These are phyloP conservation scores for Blastobotrys illinoisensis DNA, from an alignment of 1,139 yeast genomes.

Conservation along the genomic window DNA sequence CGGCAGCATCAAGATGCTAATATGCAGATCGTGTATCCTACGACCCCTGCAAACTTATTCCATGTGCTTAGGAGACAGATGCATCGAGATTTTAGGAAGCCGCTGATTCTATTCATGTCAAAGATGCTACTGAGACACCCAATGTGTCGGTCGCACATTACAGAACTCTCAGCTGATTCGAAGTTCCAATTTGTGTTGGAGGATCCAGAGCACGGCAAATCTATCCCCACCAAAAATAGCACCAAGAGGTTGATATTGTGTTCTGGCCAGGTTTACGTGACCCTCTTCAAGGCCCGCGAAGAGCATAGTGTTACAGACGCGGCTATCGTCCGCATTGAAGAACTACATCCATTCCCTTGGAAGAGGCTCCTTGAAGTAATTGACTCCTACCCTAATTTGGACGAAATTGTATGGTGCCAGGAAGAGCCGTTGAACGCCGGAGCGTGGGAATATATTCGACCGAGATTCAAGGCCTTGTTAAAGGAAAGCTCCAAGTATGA, in stretches of 20 bases:
- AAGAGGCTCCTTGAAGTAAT: slow-evolving; percentile 82
- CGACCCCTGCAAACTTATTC: slow-evolving; percentile 93
- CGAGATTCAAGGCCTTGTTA: slow-evolving; percentile 71
- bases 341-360: slow-evolving; percentile 95
- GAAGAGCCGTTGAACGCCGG: slow-evolving; percentile 98
- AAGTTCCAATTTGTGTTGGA: slow-evolving; percentile 92
- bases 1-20: slow-evolving; percentile 98
- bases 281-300: slow-evolving; percentile 81
- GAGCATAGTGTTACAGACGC: slow-evolving; percentile 66
- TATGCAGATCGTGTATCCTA: slow-evolving; percentile 95
- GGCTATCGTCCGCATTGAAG: slow-evolving; percentile 82
- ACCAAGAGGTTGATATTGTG: slow-evolving; percentile 78
- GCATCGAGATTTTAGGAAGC: slow-evolving; percentile 98
- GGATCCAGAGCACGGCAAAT: slow-evolving; percentile 70
- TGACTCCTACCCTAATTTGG: slow-evolving; percentile 66
- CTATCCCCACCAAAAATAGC: slow-evolving; percentile 68
- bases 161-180: slow-evolving; percentile 81
- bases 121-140: slow-evolving; percentile 94
- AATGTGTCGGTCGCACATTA: slow-evolving; percentile 74
- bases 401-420: slow-evolving; percentile 91
- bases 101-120: slow-evolving; percentile 78
- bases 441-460: slow-evolving; percentile 66
- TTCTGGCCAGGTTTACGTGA: slow-evolving; percentile 89
- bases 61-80: slow-evolving; percentile 95
- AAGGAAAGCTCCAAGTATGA: slow-evolving; percentile 63